Percentiles rank a stretch among this genome's conserved stretches.
phyloP scores from a whole-genome alignment of 129 eudicot species.

The Ambrosia artemisiifolia region DNA sequence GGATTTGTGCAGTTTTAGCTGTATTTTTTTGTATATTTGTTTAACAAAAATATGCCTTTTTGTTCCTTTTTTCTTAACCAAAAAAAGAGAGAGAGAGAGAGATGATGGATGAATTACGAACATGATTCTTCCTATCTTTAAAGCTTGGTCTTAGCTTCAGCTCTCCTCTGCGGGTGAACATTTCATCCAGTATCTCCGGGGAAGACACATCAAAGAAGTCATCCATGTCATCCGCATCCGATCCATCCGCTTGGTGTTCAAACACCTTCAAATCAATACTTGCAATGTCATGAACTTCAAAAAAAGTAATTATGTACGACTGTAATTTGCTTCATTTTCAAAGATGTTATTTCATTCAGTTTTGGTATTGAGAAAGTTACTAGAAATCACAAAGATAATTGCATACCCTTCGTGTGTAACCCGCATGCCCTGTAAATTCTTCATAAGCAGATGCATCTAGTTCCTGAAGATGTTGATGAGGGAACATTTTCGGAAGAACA shows the following conservation, averaged over 20 bases:
- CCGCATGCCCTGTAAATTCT: conserved; percentile 44
- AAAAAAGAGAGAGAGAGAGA: background rate
- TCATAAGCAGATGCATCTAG: conserved; percentile 86
- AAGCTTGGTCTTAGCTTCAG: conserved; percentile 69
- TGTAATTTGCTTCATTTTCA: too few species aligned
- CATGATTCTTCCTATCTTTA: conserved; percentile 49
- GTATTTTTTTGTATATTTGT: too few species aligned
- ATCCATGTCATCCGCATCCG: conserved; percentile 33
- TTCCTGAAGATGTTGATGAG: conserved; percentile 56
- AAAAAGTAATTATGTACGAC: background rate
- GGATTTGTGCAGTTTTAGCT: background rate
- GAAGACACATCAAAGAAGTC: conserved; percentile 41
- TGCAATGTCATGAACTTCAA: conserved; percentile 1
- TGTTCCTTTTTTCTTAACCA: background rate
- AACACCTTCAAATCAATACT: conserved; percentile 28
- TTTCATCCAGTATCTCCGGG: conserved; percentile 74
- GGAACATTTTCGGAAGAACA: conserved; percentile 64
- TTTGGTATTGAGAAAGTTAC: too few species aligned
- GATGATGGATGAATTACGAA: background rate
- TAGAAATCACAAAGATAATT: background rate
- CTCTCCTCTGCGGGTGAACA: conserved; percentile 82
- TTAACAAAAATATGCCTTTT: too few species aligned
- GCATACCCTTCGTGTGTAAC: conserved; percentile 43
- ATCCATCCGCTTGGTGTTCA: conserved; percentile 35
- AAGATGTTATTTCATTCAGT: too few species aligned